Percentiles rank a stretch among this genome's conserved stretches.
Conservation (phyloP, 2,329 filamentous ascomycete genomes). For the Aspergillus sp. region DNA sequence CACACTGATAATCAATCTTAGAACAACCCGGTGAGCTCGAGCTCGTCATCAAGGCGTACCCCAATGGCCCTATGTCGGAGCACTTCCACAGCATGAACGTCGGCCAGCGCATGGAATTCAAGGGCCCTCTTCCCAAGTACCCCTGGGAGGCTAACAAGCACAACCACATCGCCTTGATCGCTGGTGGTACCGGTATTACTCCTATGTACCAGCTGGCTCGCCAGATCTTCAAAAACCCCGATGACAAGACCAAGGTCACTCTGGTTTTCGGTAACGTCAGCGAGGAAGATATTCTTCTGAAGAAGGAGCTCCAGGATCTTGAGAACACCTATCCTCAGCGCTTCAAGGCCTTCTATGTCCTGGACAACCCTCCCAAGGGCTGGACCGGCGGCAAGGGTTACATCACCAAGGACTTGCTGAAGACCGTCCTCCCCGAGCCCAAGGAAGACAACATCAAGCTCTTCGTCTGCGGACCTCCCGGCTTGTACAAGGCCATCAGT, state of each 20-base stretch:
- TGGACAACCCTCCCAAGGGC: conserved; percentile 73
- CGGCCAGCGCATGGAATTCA: conserved; percentile 79
- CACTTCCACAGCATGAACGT: conserved; percentile 78
- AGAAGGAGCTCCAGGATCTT: conserved; percentile 73
- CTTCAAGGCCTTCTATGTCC: conserved; percentile 90
- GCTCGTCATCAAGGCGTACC: conserved; percentile 87
- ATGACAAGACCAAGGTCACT: conserved; percentile 96
- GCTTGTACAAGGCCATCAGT: conserved; percentile 86
- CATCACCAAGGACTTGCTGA: conserved; percentile 85
- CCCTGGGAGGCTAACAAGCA: conserved; percentile 87
- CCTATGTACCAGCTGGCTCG: conserved; percentile 95
- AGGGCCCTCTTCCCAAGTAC: conserved; percentile 95
- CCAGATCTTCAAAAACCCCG: conserved; percentile 89
- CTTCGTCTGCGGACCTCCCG: conserved; percentile 91
- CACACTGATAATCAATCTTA: conserved; percentile 26
- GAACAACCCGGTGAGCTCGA: conserved; percentile 74
- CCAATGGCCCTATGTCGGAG: conserved; percentile 81
- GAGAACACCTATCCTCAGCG: conserved; percentile 94
- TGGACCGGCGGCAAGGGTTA: conserved; percentile 73
- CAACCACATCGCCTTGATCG: conserved; percentile 62
- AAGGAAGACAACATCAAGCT: conserved; percentile 90
- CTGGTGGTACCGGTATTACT: conserved; percentile 94
- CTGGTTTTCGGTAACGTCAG: conserved; percentile 85
- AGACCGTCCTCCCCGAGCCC: conserved; percentile 89
- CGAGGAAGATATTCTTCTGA: conserved; percentile 87